These are phyloP conservation scores for Saposhnikovia divaricata DNA, from an alignment of 129 eudicot genomes.

Conservation along the genomic window DNA sequence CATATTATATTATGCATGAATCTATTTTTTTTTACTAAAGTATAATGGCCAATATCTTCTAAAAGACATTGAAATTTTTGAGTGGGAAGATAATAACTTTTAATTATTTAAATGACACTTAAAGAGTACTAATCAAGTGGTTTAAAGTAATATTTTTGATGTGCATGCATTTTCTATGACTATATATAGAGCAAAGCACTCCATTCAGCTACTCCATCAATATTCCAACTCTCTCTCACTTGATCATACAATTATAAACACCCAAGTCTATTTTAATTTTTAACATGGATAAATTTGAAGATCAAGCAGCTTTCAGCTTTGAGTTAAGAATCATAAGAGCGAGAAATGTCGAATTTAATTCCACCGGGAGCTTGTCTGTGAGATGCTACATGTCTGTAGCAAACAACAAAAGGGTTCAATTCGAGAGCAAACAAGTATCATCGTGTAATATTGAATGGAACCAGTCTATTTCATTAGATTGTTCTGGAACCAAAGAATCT, in stretches of 20 bases:
- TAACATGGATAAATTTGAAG: slow-evolving; percentile 27
- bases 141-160: not conserved
- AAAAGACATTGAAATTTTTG: too few species aligned
- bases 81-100: too few species aligned
- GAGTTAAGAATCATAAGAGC: slow-evolving; percentile 53
- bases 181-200: not conserved
- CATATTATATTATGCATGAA: too few species aligned
- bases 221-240: not conserved
- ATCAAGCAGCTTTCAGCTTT: slow-evolving; percentile 29
- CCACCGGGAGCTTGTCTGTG: slow-evolving; percentile 34
- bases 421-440: slow-evolving; percentile 41
- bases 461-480: slow-evolving; percentile 45
- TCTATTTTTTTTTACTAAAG: too few species aligned
- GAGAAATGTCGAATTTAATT: slow-evolving; percentile 31
- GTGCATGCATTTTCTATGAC: not conserved
- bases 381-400: slow-evolving; percentile 61
- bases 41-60: too few species aligned
- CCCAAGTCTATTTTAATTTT: too few species aligned
- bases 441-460: slow-evolving; percentile 34
- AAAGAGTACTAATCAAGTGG: not conserved
- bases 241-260: not conserved
- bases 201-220: not conserved
- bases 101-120: too few species aligned
- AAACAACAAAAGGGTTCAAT: slow-evolving; percentile 40
- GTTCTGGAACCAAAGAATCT: slow-evolving; percentile 40